Evolutionary conservation across 352 stramenopile genomes (phyloP), one percentile per base, ranked within the genome.

Genomic region (Phytopythium boreale): DNA sequence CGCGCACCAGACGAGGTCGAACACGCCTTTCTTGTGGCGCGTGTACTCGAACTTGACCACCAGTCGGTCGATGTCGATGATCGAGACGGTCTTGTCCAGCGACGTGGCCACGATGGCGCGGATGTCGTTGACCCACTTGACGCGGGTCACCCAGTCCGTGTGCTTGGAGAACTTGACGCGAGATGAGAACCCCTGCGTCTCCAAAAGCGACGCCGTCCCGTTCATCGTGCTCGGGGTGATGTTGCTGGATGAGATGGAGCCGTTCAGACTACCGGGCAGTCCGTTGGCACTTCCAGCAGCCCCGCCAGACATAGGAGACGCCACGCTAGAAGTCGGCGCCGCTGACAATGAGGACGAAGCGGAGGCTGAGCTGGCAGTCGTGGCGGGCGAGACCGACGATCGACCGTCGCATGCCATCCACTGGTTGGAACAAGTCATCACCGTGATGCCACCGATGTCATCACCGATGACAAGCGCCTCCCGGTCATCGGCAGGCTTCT

Each of bases 51-150:
- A 90, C 61, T 95, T 95, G 49, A 93, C 72, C 12, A 88, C 77
- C 52, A 88, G 78, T 41, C 87, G 76, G 59, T 93, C 84, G 9
- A 95, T 76, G 62, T 95, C 87, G 43, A 93, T 70, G 56, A 95
- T 91, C 26, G 84, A 93, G 50, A 93, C 84, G 55, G 78, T 93
- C 29, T 83, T 79, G 67, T 95, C 87, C 27, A 93, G 74, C 14
- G 81, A 89, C 27, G 84, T 93, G 1, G 87, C 87, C 43, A 96
- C 78, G 24, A 92, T 77, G 4, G 84, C 84, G 47, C 82, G 82
- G 50, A 95, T 91, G 64, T 90, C 87, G 60, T 88, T 76, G 34
- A 95, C 84, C 79, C 87, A 95, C 52, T 93, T 90, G 49, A 95
- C 79, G 15, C 84, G 79, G 12, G 87, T 95, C 59, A 93, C 79